These are phyloP conservation scores for Ustilago nuda DNA, from an alignment of 1,284 basidiomycete genomes.

Conservation along the genomic window DNA sequence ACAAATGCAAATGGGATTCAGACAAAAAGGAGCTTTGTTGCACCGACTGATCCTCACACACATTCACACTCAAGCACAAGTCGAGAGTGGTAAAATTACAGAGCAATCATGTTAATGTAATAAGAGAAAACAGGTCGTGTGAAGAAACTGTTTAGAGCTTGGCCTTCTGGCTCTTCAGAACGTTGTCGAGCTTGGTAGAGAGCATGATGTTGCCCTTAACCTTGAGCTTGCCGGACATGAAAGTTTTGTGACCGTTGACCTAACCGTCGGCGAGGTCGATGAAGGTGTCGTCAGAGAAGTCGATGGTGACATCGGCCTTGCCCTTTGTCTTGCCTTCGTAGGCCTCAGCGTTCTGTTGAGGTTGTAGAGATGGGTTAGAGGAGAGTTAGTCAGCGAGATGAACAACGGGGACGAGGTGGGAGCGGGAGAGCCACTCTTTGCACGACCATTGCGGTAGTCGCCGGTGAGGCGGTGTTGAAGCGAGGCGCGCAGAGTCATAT, in stretches of 20 bases:
- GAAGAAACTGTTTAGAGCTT: conserved; percentile 54
- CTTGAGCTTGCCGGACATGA: conserved; percentile 68
- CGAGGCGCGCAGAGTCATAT: background rate
- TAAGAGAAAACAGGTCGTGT: background rate
- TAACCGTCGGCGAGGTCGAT: conserved; percentile 68
- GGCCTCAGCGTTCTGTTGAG: conserved; percentile 57
- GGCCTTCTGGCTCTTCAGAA: conserved; percentile 65
- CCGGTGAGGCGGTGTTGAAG: background rate
- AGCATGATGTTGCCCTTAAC: conserved; percentile 69
- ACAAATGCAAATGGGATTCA: background rate
- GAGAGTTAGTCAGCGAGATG: conserved; percentile 6
- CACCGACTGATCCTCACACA: background rate
- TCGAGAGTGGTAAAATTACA: background rate
- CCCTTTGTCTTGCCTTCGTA: conserved; percentile 69
- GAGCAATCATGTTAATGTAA: background rate
- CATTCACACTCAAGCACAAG: background rate
- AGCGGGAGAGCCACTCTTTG: background rate
- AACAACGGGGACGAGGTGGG: background rate
- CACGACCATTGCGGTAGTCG: background rate
- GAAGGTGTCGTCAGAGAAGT: conserved; percentile 67
- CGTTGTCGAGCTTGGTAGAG: conserved; percentile 65
- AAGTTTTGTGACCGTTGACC: conserved; percentile 69
- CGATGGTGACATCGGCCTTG: conserved; percentile 69
- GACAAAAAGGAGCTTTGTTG: background rate
- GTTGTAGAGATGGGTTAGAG: conserved; percentile 7